Evolutionary conservation across 169 alveolate species (phyloP).

Genomic region (Babesia gibsoni): DNA sequence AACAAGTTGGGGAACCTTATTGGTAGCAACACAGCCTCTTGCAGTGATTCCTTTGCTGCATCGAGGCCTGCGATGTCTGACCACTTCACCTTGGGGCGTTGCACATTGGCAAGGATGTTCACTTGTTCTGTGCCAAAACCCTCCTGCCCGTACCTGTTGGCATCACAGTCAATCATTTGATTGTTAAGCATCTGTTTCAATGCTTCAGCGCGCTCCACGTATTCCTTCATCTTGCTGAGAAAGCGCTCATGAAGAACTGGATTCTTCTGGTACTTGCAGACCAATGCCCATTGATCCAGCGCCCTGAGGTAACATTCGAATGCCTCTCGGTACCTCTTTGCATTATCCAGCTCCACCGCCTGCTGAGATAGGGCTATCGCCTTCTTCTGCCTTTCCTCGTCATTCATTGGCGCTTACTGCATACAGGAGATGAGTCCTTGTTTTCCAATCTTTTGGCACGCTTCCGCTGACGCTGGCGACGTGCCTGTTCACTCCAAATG

Average conservation of each 20-base stretch:
- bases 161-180: background rate
- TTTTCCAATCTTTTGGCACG: conserved; percentile 1
- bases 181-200: conserved; percentile 60
- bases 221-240: conserved; percentile 69
- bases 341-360: conserved; percentile 46
- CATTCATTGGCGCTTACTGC: conserved; percentile 25
- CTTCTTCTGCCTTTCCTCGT: conserved; percentile 44
- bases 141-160: background rate
- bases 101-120: conserved; percentile 35
- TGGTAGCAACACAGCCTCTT: conserved; percentile 95
- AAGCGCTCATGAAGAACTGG: conserved; percentile 65
- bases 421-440: background rate
- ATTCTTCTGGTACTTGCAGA: conserved; percentile 68
- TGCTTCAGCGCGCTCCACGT: conserved; percentile 70
- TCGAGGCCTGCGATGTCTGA: conserved; percentile 92
- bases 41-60: conserved; percentile 87
- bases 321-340: conserved; percentile 29
- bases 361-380: conserved; percentile 55
- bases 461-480: conserved; percentile 21
- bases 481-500: conserved; percentile 66
- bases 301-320: conserved; percentile 52
- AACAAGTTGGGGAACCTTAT: conserved; percentile 92
- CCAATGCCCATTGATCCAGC: conserved; percentile 53
- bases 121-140: conserved; percentile 36
- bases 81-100: conserved; percentile 90